Evolutionary conservation across 495 filamentous ascomycete species (phyloP).

Genomic region (Tuber microsphaerosporum): DNA sequence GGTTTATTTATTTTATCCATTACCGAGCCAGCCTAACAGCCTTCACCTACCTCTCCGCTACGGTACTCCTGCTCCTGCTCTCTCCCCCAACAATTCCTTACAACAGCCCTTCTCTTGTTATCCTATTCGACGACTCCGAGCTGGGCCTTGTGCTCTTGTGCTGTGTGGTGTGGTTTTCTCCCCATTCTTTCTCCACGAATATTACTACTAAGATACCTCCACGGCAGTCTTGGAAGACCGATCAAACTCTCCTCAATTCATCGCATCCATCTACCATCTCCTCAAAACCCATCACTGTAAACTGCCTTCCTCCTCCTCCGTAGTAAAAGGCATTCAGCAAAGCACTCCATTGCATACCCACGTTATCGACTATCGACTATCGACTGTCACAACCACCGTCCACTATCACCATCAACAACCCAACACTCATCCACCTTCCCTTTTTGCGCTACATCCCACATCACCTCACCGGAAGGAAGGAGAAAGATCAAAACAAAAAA

Average conservation of each 20-base stretch:
- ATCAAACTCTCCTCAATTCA: neutral
- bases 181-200: neutral
- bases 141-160: neutral
- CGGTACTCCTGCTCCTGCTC: neutral
- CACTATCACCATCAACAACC: neutral
- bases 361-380: neutral
- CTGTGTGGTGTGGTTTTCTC: neutral
- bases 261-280: neutral
- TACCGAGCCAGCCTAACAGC: neutral
- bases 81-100: neutral
- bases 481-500: neutral
- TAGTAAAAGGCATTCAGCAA: neutral
- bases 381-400: neutral
- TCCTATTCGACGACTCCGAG: neutral
- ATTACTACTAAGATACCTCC: neutral
- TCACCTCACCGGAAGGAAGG: neutral
- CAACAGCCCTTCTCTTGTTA: neutral
- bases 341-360: neutral
- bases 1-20: neutral
- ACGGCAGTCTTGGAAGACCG: neutral
- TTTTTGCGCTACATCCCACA: neutral
- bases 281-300: neutral
- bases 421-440: neutral
- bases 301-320: neutral
- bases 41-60: neutral